phyloP scores from a whole-genome alignment of 345 rosid genomes.

The Pistacia integerrima region DNA sequence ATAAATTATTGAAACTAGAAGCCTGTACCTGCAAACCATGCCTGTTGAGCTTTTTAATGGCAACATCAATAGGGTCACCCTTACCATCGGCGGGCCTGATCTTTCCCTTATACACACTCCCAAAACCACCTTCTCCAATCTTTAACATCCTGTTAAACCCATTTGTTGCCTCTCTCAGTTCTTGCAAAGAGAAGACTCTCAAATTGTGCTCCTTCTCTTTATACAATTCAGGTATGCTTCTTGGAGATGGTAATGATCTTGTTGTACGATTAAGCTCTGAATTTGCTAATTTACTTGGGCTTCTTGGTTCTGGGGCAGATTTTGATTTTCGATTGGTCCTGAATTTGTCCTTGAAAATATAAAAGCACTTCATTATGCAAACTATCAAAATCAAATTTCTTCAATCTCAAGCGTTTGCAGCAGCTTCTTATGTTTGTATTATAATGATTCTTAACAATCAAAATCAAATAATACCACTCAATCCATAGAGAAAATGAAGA shows the following conservation, averaged over 20 bases:
- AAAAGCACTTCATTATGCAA: slow-evolving; percentile 45
- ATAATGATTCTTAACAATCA: background rate
- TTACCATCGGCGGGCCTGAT: slow-evolving; percentile 36
- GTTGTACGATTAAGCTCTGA: slow-evolving; percentile 28
- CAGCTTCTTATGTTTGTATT: background rate
- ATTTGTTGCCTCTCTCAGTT: slow-evolving; percentile 71
- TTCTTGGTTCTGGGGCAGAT: slow-evolving; percentile 60
- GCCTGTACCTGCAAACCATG: slow-evolving; percentile 70
- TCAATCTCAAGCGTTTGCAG: slow-evolving; percentile 1
- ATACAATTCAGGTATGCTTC: slow-evolving; percentile 64
- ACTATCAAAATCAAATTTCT: background rate
- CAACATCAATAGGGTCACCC: slow-evolving; percentile 53
- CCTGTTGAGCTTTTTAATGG: slow-evolving; percentile 84
- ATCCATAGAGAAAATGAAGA: background rate
- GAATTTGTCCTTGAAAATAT: slow-evolving; percentile 46
- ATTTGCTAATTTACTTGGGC: slow-evolving; percentile 15
- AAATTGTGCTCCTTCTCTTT: slow-evolving; percentile 55
- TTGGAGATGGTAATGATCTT: slow-evolving; percentile 61
- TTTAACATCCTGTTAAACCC: slow-evolving; percentile 64
- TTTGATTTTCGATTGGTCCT: slow-evolving; percentile 39
- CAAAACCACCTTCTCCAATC: slow-evolving; percentile 98
- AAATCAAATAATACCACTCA: background rate
- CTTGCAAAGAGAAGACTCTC: slow-evolving; percentile 63
- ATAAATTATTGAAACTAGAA: slow-evolving; percentile 2
- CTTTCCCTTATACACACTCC: slow-evolving; percentile 84